phyloP scores from a whole-genome alignment of 192 early-diverging fungal species.

The Entomortierella chlamydospora region DNA sequence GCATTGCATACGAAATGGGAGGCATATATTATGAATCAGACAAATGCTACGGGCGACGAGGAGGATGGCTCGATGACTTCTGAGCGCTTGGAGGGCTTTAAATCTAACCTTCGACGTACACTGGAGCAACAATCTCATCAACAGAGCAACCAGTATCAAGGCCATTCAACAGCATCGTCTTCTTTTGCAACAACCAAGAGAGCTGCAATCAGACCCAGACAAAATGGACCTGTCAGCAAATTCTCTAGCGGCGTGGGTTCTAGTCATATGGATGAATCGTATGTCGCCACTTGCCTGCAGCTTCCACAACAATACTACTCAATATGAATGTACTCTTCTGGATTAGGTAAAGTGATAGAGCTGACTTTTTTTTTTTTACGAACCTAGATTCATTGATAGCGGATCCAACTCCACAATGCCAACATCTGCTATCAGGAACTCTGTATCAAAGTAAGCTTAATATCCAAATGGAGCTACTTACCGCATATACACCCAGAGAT shows the following conservation, averaged over 20 bases:
- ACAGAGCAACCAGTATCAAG: conserved; percentile 1
- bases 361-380: too few relatives aligned
- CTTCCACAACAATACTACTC: too few relatives aligned
- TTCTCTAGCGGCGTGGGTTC: conserved; percentile 14
- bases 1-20: conserved; percentile 51
- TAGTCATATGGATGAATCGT: conserved; percentile 19
- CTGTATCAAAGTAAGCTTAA: not conserved
- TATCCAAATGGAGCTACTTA: too few relatives aligned
- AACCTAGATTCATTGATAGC: not conserved
- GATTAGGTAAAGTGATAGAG: not conserved
- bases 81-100: conserved; percentile 39
- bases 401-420: not conserved
- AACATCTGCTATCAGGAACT: conserved; percentile 15
- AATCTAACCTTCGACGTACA: conserved; percentile 26
- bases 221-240: conserved; percentile 1
- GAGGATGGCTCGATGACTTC: conserved; percentile 36
- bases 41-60: not conserved
- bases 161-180: conserved; percentile 7
- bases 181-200: conserved; percentile 22
- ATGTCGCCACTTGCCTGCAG: not conserved
- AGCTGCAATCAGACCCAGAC: conserved; percentile 29
- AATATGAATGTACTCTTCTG: not conserved
- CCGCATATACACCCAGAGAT: too few relatives aligned
- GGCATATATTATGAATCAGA: conserved; percentile 40
- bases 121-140: conserved; percentile 24